These are phyloP conservation scores for Trichoderma simmonsii DNA, from an alignment of 2,329 filamentous ascomycete species.

Conservation along the genomic window DNA sequence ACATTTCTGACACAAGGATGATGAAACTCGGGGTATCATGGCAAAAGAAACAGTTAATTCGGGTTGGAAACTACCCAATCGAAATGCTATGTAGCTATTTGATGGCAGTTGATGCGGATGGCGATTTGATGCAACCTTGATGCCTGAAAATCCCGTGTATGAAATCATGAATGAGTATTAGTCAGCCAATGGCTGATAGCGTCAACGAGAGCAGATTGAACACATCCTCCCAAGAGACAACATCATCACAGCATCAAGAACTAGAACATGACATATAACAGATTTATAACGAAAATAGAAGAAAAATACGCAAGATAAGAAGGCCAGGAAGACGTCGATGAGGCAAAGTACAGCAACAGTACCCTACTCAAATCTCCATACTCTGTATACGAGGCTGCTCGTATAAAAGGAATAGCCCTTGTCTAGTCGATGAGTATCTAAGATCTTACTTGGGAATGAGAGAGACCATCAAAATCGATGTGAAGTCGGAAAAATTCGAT, in stretches of 20 bases:
- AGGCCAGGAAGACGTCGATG: background rate
- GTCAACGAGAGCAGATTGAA: background rate
- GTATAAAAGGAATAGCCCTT: background rate
- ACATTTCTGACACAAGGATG: slow-evolving; percentile 4
- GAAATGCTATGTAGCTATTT: background rate
- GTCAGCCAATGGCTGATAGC: background rate
- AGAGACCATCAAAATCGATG: background rate
- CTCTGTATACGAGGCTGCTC: background rate
- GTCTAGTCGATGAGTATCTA: background rate
- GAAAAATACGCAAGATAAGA: background rate
- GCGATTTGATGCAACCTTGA: background rate
- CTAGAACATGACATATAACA: background rate
- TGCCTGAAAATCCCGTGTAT: background rate
- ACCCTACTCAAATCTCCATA: background rate
- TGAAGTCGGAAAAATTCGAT: background rate
- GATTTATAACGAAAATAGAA: background rate
- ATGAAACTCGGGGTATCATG: background rate
- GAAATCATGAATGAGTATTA: background rate
- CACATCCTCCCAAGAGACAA: too few relatives aligned
- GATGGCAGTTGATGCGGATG: background rate
- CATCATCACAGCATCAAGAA: background rate
- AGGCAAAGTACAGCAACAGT: background rate
- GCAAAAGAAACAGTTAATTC: background rate
- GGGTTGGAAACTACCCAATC: background rate
- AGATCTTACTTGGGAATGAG: too few relatives aligned